phyloP scores from a whole-genome alignment of 2,329 filamentous ascomycete species.

The Aureobasidium sp. region DNA sequence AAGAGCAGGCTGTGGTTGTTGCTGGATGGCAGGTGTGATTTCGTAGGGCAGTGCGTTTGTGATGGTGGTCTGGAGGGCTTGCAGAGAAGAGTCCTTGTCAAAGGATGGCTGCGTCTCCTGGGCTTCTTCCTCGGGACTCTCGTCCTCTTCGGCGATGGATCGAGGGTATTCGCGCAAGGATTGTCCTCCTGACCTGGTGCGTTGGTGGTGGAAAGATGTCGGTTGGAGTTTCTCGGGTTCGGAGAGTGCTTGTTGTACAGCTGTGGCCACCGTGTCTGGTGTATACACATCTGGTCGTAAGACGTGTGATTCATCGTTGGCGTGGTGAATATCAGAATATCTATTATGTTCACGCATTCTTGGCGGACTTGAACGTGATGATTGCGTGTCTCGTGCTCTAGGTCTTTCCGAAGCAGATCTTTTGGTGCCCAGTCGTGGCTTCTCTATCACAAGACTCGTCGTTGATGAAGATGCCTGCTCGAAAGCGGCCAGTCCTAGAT shows the following conservation, averaged over 20 bases:
- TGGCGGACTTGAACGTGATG: background rate
- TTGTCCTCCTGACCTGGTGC: constrained; percentile 25
- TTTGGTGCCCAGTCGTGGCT: constrained; percentile 30
- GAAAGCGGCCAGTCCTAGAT: constrained; percentile 44
- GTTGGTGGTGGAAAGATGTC: constrained; percentile 17
- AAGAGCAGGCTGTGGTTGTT: constrained; percentile 17
- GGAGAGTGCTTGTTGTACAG: constrained; percentile 22
- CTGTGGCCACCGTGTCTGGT: background rate
- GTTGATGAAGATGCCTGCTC: constrained; percentile 18
- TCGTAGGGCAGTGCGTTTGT: constrained; percentile 50
- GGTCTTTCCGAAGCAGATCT: constrained; percentile 37
- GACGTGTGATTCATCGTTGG: background rate
- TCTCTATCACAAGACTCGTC: background rate
- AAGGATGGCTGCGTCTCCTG: background rate
- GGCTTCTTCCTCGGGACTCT: constrained; percentile 43
- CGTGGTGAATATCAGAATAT: background rate
- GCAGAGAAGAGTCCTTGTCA: constrained; percentile 35
- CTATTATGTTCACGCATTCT: background rate
- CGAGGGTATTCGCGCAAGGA: constrained; percentile 38
- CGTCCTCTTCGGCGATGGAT: constrained; percentile 76
- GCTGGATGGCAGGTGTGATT: constrained; percentile 35
- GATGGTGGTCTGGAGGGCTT: constrained; percentile 12
- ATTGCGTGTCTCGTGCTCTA: constrained; percentile 10
- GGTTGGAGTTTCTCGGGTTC: constrained; percentile 17
- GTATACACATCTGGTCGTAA: constrained; percentile 10